A percentile compares a stretch with the other conserved stretches of the same genome.
Conservation (phyloP, 768 basidiomycete genomes). For the Russula sp. region DNA sequence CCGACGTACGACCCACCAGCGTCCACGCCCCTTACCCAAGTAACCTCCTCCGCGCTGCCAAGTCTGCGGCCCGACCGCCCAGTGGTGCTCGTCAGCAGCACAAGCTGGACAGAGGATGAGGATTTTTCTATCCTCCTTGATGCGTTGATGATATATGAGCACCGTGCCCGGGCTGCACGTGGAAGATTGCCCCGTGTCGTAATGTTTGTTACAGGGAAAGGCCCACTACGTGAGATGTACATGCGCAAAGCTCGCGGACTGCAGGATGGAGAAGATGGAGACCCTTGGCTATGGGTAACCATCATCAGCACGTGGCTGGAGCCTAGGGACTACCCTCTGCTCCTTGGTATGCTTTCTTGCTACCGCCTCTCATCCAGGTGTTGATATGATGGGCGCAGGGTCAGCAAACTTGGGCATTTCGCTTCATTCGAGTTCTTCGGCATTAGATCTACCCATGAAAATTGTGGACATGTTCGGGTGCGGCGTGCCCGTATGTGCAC, state of each 20-base stretch:
- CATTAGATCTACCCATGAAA: constrained; percentile 95
- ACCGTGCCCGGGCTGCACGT: constrained; percentile 33
- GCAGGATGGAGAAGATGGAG: constrained; percentile 35
- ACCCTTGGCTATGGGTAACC: constrained; percentile 64
- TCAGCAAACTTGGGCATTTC: constrained; percentile 90
- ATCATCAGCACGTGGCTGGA: constrained; percentile 85
- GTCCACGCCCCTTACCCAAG: constrained; percentile 22
- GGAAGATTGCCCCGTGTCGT: constrained; percentile 62
- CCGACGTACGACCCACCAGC: constrained; percentile 28
- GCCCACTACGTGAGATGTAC: constrained; percentile 65
- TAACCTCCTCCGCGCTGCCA: constrained; percentile 44
- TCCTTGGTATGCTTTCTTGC: constrained; percentile 51
- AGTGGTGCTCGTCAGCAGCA: constrained; percentile 83
- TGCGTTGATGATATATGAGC: constrained; percentile 67
- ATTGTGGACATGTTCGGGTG: constrained; percentile 99
- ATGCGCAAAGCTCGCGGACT: constrained; percentile 58
- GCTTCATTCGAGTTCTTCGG: constrained; percentile 85
- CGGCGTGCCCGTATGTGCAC: constrained; percentile 86
- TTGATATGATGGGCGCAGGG: constrained; percentile 36
- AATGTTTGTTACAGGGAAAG: constrained; percentile 87
- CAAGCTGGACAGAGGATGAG: constrained; percentile 97
- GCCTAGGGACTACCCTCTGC: constrained; percentile 78
- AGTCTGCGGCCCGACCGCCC: constrained; percentile 64
- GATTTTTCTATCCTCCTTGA: constrained; percentile 81
- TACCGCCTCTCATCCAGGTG: not conserved